These are phyloP conservation scores for Lachancea sp. DNA, from an alignment of 805 yeast genomes.

Conservation along the genomic window DNA sequence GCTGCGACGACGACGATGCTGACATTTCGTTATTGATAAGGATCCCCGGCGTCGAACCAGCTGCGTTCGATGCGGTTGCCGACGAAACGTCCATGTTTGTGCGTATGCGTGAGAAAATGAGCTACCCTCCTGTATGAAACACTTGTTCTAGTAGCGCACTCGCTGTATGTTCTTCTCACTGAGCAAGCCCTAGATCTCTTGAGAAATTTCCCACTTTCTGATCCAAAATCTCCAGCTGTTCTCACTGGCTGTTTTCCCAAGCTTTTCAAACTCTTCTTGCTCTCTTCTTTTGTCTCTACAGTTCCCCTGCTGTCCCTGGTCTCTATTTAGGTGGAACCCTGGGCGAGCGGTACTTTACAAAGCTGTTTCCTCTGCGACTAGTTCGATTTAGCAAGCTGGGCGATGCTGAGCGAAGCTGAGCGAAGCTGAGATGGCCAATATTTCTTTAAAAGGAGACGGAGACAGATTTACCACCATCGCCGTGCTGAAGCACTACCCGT, in stretches of 20 bases:
- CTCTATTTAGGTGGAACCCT: background rate
- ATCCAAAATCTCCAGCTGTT: too few species aligned
- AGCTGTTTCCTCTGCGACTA: too few species aligned
- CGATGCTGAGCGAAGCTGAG: background rate
- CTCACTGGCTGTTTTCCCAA: too few species aligned
- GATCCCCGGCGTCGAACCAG: constrained; percentile 11
- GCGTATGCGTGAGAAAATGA: background rate
- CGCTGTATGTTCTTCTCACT: background rate
- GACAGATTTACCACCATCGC: background rate
- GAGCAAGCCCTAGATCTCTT: background rate
- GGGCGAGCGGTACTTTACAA: too few species aligned
- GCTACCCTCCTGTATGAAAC: background rate
- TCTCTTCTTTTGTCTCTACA: background rate
- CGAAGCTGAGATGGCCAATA: background rate
- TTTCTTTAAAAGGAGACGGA: background rate
- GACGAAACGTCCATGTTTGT: constrained; percentile 5
- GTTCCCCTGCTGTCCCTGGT: background rate
- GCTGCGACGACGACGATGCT: constrained; percentile 4
- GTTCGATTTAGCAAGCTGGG: too few species aligned
- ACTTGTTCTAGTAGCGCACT: background rate
- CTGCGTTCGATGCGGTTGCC: constrained; percentile 8
- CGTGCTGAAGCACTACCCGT: background rate
- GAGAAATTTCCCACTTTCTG: too few species aligned
- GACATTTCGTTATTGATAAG: constrained; percentile 8
- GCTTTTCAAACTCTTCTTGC: background rate